These are phyloP conservation scores for Microcera coccophila DNA, from an alignment of 2,329 filamentous ascomycete species.

Conservation along the genomic window DNA sequence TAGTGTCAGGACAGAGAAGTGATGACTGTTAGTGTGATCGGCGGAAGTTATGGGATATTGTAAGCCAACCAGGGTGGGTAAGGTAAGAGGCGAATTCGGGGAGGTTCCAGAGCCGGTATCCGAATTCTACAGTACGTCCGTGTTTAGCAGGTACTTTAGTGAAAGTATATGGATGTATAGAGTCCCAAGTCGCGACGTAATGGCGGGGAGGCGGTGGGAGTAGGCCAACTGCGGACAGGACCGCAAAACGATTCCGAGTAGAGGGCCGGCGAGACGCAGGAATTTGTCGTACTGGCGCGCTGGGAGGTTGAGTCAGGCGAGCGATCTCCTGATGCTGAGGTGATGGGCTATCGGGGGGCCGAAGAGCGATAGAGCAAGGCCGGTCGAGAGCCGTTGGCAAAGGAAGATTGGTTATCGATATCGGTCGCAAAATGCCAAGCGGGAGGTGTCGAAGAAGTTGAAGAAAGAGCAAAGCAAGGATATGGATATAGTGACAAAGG, in stretches of 20 bases:
- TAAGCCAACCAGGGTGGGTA: constrained; percentile 14
- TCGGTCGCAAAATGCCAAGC: not conserved
- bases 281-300: not conserved
- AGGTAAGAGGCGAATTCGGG: constrained; percentile 22
- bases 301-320: constrained; percentile 20
- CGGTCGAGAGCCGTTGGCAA: constrained; percentile 6
- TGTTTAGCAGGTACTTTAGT: not conserved
- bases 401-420: not conserved
- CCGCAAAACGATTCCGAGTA: not conserved
- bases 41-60: constrained; percentile 17
- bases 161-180: not conserved
- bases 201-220: not conserved
- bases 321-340: constrained; percentile 18
- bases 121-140: not conserved
- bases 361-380: constrained; percentile 15
- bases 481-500: not conserved
- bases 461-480: not conserved
- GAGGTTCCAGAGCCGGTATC: constrained; percentile 21
- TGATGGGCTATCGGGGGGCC: constrained; percentile 11
- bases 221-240: not conserved
- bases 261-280: not conserved
- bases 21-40: too few species aligned
- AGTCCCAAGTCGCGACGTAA: not conserved
- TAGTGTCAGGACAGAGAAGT: constrained; percentile 10
- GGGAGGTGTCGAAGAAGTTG: not conserved